Conservation (phyloP, 73 alveolate species). For the Tetrahymena malaccensis region DNA sequence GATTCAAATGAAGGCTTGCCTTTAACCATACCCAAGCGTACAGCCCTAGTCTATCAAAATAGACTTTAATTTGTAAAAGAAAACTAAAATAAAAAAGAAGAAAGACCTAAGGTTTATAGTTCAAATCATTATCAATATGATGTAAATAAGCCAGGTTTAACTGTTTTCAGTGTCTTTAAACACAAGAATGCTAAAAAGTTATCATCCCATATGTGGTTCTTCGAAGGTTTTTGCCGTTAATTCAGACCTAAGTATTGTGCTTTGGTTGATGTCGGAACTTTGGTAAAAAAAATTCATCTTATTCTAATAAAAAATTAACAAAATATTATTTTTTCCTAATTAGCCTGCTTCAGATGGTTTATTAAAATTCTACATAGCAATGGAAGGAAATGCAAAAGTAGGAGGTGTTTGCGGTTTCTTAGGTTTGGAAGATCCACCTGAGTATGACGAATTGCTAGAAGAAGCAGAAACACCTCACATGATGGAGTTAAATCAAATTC, state of each 20-base stretch:
- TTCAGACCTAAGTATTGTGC: slow-evolving; percentile 32
- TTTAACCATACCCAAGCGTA: background rate
- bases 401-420: slow-evolving; percentile 45
- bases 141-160: background rate
- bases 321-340: background rate
- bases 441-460: background rate
- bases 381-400: slow-evolving; percentile 28
- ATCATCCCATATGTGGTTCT: slow-evolving; percentile 44
- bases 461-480: background rate
- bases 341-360: slow-evolving; percentile 28
- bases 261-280: slow-evolving; percentile 36
- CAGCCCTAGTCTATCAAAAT: background rate
- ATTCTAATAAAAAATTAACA: background rate
- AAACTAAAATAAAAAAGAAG: background rate
- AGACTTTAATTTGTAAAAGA: background rate
- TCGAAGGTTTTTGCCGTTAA: slow-evolving; percentile 38
- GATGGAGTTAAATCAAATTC: background rate
- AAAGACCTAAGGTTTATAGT: background rate
- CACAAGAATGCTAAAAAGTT: slow-evolving; percentile 22
- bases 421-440: slow-evolving; percentile 15
- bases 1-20: background rate
- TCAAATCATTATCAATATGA: background rate
- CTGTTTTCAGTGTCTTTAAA: slow-evolving; percentile 31
- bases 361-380: slow-evolving; percentile 2
- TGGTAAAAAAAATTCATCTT: background rate